Evolutionary conservation across 192 early-diverging fungal species (phyloP).

Genomic region (Entomortierella chlamydospora): DNA sequence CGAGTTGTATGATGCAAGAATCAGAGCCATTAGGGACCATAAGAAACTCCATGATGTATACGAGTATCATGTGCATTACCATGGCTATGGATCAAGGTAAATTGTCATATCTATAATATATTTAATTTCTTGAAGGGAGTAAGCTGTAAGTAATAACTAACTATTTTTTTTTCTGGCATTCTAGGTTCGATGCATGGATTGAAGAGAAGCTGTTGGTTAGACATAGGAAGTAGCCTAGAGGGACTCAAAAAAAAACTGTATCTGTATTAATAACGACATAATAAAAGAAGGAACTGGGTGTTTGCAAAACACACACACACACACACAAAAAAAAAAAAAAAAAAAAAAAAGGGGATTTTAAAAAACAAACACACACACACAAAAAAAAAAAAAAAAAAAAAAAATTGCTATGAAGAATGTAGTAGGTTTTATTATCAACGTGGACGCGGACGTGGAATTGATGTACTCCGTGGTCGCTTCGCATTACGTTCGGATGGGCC

Average conservation of each 20-base stretch:
- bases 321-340: no score
- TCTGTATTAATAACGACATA: background rate
- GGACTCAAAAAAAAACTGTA: no score
- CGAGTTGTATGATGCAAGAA: background rate
- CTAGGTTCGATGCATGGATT: constrained; percentile 9
- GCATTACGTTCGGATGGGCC: background rate
- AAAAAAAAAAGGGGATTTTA: no score
- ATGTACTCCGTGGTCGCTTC: constrained; percentile 13
- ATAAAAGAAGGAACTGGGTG: background rate
- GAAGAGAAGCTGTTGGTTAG: constrained; percentile 6
- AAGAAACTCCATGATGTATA: constrained; percentile 11
- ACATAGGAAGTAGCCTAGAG: no score
- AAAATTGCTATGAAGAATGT: background rate
- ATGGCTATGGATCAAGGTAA: constrained; percentile 18
- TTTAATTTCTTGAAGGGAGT: no score
- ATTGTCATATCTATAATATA: no score
- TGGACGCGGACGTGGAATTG: background rate
- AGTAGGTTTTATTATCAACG: no score
- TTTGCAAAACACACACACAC: background rate
- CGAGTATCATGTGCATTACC: constrained; percentile 23
- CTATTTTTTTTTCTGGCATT: background rate
- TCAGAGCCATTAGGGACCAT: constrained; percentile 10
- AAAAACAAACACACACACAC: no score
- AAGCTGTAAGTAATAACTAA: background rate
- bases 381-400: background rate